A percentile compares a stretch with the other conserved stretches of the same genome.
Conservation (phyloP, 495 filamentous ascomycete species). For the Podospora anserina region DNA sequence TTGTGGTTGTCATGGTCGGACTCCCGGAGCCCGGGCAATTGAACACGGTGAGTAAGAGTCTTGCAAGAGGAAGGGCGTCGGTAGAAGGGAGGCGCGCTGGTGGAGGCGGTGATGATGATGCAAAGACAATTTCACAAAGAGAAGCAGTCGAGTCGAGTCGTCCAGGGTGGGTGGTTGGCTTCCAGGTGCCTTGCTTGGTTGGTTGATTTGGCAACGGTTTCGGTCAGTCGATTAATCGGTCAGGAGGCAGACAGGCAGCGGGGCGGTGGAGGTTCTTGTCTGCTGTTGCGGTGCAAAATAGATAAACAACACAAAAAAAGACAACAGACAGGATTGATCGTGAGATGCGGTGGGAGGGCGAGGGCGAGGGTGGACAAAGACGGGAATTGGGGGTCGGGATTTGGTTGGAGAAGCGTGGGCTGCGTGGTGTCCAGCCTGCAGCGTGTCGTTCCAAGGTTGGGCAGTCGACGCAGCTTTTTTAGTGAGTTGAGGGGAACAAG, state of each 20-base stretch:
- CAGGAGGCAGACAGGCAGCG: slow-evolving; percentile 9
- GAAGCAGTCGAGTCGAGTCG: not conserved
- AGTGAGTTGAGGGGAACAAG: slow-evolving; percentile 18
- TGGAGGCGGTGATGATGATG: slow-evolving; percentile 2
- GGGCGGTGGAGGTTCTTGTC: slow-evolving; percentile 8
- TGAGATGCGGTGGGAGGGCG: slow-evolving; percentile 6
- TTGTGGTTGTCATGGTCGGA: slow-evolving; percentile 30
- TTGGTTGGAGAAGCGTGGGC: slow-evolving; percentile 17
- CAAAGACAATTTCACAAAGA: slow-evolving; percentile 7
- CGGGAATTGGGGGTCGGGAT: slow-evolving; percentile 22
- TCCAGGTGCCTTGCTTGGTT: not conserved
- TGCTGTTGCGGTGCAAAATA: slow-evolving; percentile 7
- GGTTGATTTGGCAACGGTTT: not conserved
- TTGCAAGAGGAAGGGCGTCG: not conserved
- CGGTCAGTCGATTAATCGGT: slow-evolving; percentile 8
- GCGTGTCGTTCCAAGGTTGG: slow-evolving; percentile 32
- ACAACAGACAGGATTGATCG: not conserved
- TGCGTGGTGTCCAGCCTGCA: slow-evolving; percentile 12
- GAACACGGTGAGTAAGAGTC: not conserved
- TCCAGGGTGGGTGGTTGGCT: not conserved
- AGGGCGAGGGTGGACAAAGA: slow-evolving; percentile 18
- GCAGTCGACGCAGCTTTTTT: slow-evolving; percentile 19
- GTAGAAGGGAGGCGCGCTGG: not conserved
- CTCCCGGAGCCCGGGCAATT: slow-evolving; percentile 5
- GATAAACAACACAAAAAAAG: not conserved